Evolutionary conservation across 371 early-diverging fungal genomes (phyloP).

Genomic region (Syncephalastrum monosporum): DNA sequence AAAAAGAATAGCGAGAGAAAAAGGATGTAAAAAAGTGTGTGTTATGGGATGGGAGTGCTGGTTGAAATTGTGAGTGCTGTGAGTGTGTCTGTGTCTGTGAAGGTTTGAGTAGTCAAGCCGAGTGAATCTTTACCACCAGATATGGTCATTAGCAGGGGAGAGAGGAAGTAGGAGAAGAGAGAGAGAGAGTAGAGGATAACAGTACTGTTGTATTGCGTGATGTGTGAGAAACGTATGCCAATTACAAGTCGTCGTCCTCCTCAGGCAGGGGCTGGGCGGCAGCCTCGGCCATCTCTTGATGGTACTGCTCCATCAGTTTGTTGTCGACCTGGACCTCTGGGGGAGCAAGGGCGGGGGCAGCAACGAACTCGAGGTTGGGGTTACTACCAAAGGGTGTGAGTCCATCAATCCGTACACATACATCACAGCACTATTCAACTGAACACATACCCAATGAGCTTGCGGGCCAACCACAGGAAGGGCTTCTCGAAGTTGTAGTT

Average conservation of each 20-base stretch:
- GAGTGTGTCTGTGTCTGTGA: neutral
- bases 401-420: constrained; percentile 1
- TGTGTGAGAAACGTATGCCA: constrained; percentile 4
- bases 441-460: constrained; percentile 78
- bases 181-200: constrained; percentile 1
- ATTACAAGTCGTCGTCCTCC: constrained; percentile 78
- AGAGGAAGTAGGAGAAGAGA: constrained; percentile 1
- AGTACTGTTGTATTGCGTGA: constrained; percentile 2
- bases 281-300: constrained; percentile 73
- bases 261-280: constrained; percentile 87
- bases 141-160: neutral
- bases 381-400: constrained; percentile 53
- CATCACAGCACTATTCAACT: neutral
- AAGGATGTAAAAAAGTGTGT: too few relatives aligned
- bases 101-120: neutral
- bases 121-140: neutral
- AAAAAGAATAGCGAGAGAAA: too few relatives aligned
- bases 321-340: constrained; percentile 93
- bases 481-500: constrained; percentile 99
- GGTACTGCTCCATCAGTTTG: constrained; percentile 76
- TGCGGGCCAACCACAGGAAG: constrained; percentile 99
- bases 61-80: too few relatives aligned
- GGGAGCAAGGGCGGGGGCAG: constrained; percentile 97
- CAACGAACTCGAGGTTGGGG: constrained; percentile 95
- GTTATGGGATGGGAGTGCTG: too few relatives aligned